Evolutionary conservation across 2,329 filamentous ascomycete genomes (phyloP), one percentile per base, ranked within the genome.

Genomic region (Phyllosticta ampelicida): DNA sequence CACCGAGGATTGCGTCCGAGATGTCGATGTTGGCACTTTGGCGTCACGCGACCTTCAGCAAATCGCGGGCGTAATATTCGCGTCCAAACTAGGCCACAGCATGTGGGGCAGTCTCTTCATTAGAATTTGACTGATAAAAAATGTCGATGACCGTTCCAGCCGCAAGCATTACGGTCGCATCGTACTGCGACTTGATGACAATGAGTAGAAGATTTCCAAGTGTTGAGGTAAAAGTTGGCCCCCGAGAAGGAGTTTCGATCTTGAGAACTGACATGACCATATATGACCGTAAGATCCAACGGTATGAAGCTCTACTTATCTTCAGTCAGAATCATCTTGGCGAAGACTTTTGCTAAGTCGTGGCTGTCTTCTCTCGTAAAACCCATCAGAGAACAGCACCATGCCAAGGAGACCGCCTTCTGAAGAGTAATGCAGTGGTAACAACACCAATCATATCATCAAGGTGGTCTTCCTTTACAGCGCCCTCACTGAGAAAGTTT

Each of bases 221-320:
- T 66, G 90, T 89, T 9, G 87, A 84, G 61, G 84, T 80, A 48
- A 80, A 79, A 9, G 82, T 76, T 65, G 86, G 86, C 61, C 83
- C 77, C 51, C 84, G 77, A 59, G 77, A 83, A 20, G 77, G 73
- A 1, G 85, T 86, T 63, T 84, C 79, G 85, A 86, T 90, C 62
- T 86, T 86, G 68, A 95, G 90, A 2, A 89, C 86, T 59, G 87
- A 89, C 85, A 70, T 99, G 94, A 0, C 92, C 92, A 49, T 89
- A 90, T 53, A 96, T 88, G 23, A 97, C 92, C 65, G 88, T 90
- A 51, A 99, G 81, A 74, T 99, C 92, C 49, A 99, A 77, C 0
- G 94, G 94, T 9, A 91, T 89, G 71, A 87, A 90, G 18, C 94
- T 92, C 66, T 97, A 94, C 19, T 84, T 82, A 68, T 99, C 94